phyloP scores from a whole-genome alignment of 2,329 filamentous ascomycete genomes.

The Amesomyces nigricolor region DNA sequence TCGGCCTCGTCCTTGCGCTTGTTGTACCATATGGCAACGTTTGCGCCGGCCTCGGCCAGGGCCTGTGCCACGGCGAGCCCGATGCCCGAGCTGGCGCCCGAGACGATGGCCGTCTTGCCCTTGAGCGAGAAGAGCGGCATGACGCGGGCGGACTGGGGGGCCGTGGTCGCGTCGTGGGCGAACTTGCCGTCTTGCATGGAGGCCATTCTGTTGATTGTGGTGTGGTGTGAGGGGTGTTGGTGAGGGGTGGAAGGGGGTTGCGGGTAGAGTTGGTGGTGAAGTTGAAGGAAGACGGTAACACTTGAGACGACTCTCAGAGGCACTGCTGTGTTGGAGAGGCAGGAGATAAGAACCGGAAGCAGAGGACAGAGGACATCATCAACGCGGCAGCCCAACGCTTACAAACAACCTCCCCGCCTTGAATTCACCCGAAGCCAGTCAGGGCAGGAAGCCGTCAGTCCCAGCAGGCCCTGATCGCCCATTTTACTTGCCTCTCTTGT shows the following conservation, averaged over 20 bases:
- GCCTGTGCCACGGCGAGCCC: constrained; percentile 59
- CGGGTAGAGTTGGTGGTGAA: neutral
- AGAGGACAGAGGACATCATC: too few relatives aligned
- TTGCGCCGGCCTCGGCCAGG: constrained; percentile 64
- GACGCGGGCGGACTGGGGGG: constrained; percentile 45
- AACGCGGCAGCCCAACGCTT: too few relatives aligned
- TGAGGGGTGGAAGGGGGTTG: neutral
- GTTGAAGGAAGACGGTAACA: too few relatives aligned
- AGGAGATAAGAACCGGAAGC: too few relatives aligned
- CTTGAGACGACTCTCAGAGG: too few relatives aligned
- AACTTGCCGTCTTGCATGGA: constrained; percentile 46
- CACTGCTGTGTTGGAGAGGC: too few relatives aligned
- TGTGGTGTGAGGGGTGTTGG: neutral
- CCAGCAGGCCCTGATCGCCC: neutral
- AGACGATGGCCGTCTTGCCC: constrained; percentile 64
- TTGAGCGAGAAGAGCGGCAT: constrained; percentile 64
- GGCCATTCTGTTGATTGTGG: constrained; percentile 32
- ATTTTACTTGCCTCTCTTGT: neutral
- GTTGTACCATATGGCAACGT: constrained; percentile 69
- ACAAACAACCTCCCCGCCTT: too few relatives aligned
- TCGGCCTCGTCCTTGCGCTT: constrained; percentile 60
- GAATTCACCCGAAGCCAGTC: too few relatives aligned
- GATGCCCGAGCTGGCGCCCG: constrained; percentile 62
- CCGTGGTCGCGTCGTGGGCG: constrained; percentile 49
- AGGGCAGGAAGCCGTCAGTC: too few relatives aligned